These are phyloP conservation scores for Conringia planisiliqua DNA, from an alignment of 345 rosid species.

Conservation along the genomic window DNA sequence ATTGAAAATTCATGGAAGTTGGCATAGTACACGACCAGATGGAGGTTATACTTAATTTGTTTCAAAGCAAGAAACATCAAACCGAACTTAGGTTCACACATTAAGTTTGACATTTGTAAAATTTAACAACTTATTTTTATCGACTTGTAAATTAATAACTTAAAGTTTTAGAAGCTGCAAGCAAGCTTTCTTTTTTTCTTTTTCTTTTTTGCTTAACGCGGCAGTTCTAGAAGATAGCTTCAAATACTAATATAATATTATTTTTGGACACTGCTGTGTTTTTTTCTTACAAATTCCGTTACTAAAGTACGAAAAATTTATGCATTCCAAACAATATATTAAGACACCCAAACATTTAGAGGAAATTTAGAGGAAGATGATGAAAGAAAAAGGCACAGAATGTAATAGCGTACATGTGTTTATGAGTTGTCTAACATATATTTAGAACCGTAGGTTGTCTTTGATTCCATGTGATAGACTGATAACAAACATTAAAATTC, in stretches of 20 bases:
- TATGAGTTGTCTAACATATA: background rate
- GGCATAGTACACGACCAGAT: slow-evolving; percentile 6
- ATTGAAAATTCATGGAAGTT: slow-evolving; percentile 26
- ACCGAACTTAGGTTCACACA: slow-evolving; percentile 23
- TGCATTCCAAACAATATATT: background rate
- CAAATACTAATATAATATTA: background rate
- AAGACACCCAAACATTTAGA: too few species aligned
- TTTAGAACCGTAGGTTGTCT: too few species aligned
- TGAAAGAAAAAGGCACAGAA: background rate
- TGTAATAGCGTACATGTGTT: background rate
- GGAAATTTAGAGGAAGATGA: too few species aligned
- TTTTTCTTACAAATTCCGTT: background rate
- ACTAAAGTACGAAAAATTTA: background rate
- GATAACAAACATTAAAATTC: background rate
- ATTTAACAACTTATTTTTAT: background rate
- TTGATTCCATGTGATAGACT: too few species aligned
- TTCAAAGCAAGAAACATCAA: slow-evolving; percentile 20
- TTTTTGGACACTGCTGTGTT: background rate
- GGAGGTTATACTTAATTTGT: background rate
- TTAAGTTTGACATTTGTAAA: slow-evolving; percentile 17
- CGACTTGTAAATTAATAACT: background rate
- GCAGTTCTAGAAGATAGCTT: background rate
- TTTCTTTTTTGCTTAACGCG: slow-evolving; percentile 9
- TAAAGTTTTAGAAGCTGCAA: background rate
- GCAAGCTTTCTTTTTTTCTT: background rate